Evolutionary conservation across 2,329 filamentous ascomycete genomes (phyloP), one percentile per base, ranked within the genome.

Genomic region (Apiospora arundinis): DNA sequence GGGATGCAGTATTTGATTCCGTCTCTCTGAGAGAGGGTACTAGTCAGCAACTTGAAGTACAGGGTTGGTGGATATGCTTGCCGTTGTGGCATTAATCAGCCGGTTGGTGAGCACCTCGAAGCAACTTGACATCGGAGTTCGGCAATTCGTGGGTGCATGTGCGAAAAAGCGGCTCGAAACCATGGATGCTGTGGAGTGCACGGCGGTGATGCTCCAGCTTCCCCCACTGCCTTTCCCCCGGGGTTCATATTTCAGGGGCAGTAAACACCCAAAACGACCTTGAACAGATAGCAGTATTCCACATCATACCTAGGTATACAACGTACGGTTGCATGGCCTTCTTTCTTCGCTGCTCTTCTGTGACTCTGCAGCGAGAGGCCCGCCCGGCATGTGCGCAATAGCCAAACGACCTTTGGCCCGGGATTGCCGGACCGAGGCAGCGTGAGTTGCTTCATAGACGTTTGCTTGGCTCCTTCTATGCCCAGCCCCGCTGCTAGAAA

Each of bases 1-100:
- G 79, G 79, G 11, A 75, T 79, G 70, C 77, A 78, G 70, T 78
- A 77, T 70, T 69, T 80, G 37, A 52, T 72, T 12, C 49, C 49
- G 16, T 44, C 46, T 6, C 42, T 68, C 16, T 68, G 28, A 48
- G 16, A 14, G 9, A 21, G 16, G 56, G 49, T 4, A 37, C 21
- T 8, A 3, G 56, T 40, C 28, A n/a, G 56, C 28, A 60, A 28
- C 23, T 14, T 52, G 49, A 4, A 23, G 8, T 32, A 16, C 49
- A 32, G 11, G 4, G 25, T 32, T 56, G 16, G 16, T 56, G 49
- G 49, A 56, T 28, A 56, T 32, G 18, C 12, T 32, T 56, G 49
- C 49, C 49, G 5, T 32, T 4, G 49, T 56, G 28, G 21, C 28
- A 60, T 21, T 18, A 28, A 9, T 37, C 7, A 60, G 23, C 14